Evolutionary conservation across 306 rosid genomes (phyloP), one percentile per base, ranked within the genome.

Genomic region (Cucumis cinereus): DNA sequence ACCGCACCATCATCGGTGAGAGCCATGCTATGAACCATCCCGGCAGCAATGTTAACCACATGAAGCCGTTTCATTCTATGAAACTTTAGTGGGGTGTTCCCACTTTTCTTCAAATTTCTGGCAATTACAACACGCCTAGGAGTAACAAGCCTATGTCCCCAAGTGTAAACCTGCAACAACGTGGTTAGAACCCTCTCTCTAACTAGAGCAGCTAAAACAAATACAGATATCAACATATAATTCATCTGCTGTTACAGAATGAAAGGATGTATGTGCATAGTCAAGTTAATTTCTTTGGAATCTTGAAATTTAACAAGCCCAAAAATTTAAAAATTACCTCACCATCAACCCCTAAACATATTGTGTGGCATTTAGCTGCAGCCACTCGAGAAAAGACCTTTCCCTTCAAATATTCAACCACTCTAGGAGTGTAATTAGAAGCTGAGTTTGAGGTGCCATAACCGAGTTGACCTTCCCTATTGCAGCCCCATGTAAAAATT

Each of bases 391-490:
- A 79, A 79, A 94, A 89, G 78, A 79, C 83, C 85, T 92, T 94
- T 54, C 99, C 97, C 81, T 92, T 94, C 89, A 91, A 84, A 87
- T 86, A 94, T 79, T 94, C 99, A 78, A 94, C 97, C 79, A 89
- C 90, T 79, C 82, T 90, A 10, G 99, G 96, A 43, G 90, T 89
- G 86, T 89, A 91, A 78, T 94, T 94, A 73, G 98, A 94, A 20
- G 99, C 97, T 43, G 99, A 94, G 82, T 94, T 94, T 47, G 99
- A 94, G 70, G 97, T 92, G 33, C 99, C 99, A 84, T 94, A 94
- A 75, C 99, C 99, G 63, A 94, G 95, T 83, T 94, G 99, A 47
- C 99, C 99, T 85, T 89, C 99, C 77, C 87, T 86, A 61, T 94
- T 94, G 85, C 93, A 88, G 63, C 99, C 99, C 99, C 99, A 91